Conservation (phyloP, 148 eudicot genomes). For the Rhododendron williamsianum region DNA sequence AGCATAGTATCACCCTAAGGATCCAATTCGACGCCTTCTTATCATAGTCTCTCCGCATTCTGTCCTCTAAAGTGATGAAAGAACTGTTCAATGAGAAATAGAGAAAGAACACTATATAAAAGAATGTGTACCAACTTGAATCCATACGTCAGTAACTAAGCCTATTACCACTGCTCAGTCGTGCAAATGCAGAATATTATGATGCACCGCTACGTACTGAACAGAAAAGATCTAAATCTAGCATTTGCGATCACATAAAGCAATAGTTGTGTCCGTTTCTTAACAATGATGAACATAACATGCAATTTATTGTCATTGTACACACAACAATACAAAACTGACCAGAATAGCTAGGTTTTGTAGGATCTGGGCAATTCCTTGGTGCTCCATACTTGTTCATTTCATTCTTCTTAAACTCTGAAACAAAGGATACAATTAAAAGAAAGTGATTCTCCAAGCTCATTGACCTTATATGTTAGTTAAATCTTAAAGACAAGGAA, state of each 20-base stretch:
- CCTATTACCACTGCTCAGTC: not conserved
- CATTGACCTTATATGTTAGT: not conserved
- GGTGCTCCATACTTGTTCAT: constrained; percentile 49
- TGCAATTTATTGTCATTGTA: not conserved
- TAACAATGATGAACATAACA: not conserved
- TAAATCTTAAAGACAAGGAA: not conserved
- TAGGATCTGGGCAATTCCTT: constrained; percentile 38
- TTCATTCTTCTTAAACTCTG: constrained; percentile 82
- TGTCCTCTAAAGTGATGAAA: not conserved
- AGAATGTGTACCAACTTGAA: not conserved
- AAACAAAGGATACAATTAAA: constrained; percentile 8
- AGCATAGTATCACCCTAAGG: not conserved
- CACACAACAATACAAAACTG: constrained; percentile 17
- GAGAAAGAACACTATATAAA: not conserved
- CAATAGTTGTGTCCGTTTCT: not conserved
- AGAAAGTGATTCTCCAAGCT: not conserved
- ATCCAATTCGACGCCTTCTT: not conserved
- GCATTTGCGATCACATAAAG: not conserved
- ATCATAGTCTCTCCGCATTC: not conserved
- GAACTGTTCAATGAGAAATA: not conserved
- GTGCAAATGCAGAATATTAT: not conserved
- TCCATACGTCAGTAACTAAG: not conserved
- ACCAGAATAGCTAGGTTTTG: constrained; percentile 43
- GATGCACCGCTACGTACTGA: not conserved
- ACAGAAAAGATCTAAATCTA: not conserved